Percentiles rank a stretch among this genome's conserved stretches.
These are phyloP conservation scores for Otatea glauca DNA, from an alignment of 176 grass and related monocot species.

Conservation along the genomic window DNA sequence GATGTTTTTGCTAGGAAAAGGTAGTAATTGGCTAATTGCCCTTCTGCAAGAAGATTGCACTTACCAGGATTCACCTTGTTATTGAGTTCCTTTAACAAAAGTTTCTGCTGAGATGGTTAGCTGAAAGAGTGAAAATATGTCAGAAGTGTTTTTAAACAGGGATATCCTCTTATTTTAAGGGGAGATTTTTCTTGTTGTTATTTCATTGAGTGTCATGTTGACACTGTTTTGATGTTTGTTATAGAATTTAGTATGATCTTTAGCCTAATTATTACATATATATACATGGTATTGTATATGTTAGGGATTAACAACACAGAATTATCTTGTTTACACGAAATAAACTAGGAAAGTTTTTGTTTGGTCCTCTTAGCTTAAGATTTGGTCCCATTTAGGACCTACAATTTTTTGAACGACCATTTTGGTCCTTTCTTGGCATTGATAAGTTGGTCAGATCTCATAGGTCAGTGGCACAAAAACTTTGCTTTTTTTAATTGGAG, in stretches of 20 bases:
- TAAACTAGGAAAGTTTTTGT: neutral
- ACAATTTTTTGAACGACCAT: neutral
- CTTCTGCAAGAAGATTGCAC: too few species aligned
- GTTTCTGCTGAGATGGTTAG: slow-evolving; percentile 4
- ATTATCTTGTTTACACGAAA: neutral
- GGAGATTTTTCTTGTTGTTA: neutral
- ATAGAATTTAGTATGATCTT: neutral
- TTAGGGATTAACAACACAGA: neutral
- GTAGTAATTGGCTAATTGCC: neutral
- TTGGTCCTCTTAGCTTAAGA: neutral
- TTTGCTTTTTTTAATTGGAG: neutral
- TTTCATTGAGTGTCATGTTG: neutral
- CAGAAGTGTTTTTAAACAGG: neutral
- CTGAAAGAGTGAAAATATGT: slow-evolving; percentile 20
- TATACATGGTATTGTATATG: neutral
- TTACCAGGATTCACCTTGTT: neutral
- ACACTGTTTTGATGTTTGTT: neutral
- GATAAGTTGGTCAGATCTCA: neutral
- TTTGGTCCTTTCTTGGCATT: neutral
- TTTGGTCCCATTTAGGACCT: neutral
- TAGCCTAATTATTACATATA: neutral
- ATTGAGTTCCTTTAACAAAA: neutral
- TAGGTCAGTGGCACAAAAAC: neutral
- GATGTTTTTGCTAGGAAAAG: slow-evolving; percentile 23
- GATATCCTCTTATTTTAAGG: neutral